Percentiles rank a stretch among this genome's conserved stretches.
phyloP scores from a whole-genome alignment of 2,329 filamentous ascomycete species.

The Biscogniauxia sp. region DNA sequence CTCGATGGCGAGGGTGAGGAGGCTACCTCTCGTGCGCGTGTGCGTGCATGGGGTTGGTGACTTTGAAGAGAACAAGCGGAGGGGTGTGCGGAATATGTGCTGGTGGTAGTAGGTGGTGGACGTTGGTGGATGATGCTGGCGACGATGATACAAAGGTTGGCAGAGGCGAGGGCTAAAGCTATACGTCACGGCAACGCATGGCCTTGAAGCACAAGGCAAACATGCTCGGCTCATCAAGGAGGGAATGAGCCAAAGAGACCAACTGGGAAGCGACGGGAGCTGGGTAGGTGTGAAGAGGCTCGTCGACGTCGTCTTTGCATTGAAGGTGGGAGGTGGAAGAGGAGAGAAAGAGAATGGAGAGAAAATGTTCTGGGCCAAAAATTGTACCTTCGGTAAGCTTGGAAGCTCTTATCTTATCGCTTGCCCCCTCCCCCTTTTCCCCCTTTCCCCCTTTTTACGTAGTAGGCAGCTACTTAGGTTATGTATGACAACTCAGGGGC shows the following conservation, averaged over 20 bases:
- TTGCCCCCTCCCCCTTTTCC: neutral
- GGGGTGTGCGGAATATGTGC: neutral
- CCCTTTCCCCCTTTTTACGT: neutral
- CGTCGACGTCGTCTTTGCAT: neutral
- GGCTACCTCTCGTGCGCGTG: conserved; percentile 12
- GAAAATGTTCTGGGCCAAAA: neutral
- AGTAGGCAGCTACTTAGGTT: neutral
- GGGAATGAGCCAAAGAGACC: too few relatives aligned
- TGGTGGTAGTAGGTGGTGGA: neutral
- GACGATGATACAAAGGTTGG: neutral
- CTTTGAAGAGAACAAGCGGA: neutral
- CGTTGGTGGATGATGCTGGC: neutral
- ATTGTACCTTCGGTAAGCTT: too few relatives aligned
- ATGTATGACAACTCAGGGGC: too few relatives aligned
- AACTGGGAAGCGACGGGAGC: neutral
- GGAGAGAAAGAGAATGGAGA: too few relatives aligned
- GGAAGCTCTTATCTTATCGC: conserved; percentile 7
- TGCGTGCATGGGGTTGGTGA: too few relatives aligned
- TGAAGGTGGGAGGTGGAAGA: too few relatives aligned
- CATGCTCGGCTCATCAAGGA: conserved; percentile 5
- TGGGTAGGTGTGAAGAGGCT: neutral
- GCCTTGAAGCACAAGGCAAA: neutral
- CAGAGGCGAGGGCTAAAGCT: neutral
- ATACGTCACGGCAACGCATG: neutral
- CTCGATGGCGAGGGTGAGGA: conserved; percentile 71